A percentile compares a stretch with the other conserved stretches of the same genome.
phyloP scores from a whole-genome alignment of 2,329 filamentous ascomycete species.

The Fusarium beomiforme region DNA sequence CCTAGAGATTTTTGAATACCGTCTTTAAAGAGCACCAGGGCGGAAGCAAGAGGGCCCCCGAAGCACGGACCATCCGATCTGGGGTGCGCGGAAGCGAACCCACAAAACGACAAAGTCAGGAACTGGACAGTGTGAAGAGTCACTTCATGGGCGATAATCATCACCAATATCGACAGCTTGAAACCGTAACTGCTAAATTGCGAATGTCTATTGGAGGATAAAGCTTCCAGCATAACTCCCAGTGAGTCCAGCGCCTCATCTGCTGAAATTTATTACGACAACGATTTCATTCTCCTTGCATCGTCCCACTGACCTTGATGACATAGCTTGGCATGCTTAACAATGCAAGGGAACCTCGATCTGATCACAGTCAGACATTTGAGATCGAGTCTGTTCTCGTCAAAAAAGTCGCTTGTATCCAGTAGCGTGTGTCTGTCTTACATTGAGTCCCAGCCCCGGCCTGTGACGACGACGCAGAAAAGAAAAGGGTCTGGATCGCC shows the following conservation, averaged over 20 bases:
- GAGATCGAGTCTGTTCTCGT: neutral
- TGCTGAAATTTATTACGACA: neutral
- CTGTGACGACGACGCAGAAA: neutral
- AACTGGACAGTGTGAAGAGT: neutral
- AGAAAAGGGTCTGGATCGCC: slow-evolving; percentile 7
- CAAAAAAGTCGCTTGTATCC: neutral
- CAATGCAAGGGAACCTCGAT: neutral
- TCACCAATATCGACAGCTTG: neutral
- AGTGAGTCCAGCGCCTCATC: neutral
- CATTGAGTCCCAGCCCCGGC: neutral
- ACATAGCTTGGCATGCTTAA: neutral
- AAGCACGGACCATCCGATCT: slow-evolving; percentile 36
- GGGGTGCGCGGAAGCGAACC: slow-evolving; percentile 35
- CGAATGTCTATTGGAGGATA: neutral
- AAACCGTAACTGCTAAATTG: slow-evolving; percentile 8
- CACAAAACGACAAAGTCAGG: slow-evolving; percentile 31
- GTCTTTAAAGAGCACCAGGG: slow-evolving; percentile 21
- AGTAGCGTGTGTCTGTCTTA: neutral
- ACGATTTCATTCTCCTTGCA: neutral
- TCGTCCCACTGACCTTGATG: neutral
- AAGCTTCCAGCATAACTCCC: neutral
- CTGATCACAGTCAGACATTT: neutral
- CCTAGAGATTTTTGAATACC: neutral
- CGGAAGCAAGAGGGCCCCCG: neutral
- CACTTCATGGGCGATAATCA: slow-evolving; percentile 1